phyloP scores from a whole-genome alignment of 1,139 yeast species.

The Yamadazyma atlantica region DNA sequence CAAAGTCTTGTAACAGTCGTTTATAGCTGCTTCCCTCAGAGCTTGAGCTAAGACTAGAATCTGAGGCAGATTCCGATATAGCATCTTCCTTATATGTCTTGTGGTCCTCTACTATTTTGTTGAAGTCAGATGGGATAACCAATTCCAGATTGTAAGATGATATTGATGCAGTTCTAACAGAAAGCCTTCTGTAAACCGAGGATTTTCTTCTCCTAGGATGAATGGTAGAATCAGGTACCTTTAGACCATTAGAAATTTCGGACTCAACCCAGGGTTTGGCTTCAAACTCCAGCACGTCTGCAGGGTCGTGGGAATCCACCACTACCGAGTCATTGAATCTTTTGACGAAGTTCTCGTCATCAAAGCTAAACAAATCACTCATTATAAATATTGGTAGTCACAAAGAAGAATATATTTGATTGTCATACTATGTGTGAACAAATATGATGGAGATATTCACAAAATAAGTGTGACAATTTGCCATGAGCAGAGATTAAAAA shows the following conservation, averaged over 20 bases:
- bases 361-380: slow-evolving; percentile 21
- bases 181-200: slow-evolving; percentile 24
- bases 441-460: too few species aligned
- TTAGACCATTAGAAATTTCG: slow-evolving; percentile 7
- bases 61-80: background rate
- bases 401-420: too few species aligned
- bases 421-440: too few species aligned
- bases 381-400: slow-evolving; percentile 2
- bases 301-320: slow-evolving; percentile 4
- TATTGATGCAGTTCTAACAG: slow-evolving; percentile 20
- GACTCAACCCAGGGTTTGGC: background rate
- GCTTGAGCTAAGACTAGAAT: too few species aligned
- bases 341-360: slow-evolving; percentile 20
- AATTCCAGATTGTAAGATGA: slow-evolving; percentile 19
- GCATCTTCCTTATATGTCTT: slow-evolving; percentile 1
- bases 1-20: slow-evolving; percentile 26
- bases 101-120: slow-evolving; percentile 14
- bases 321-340: slow-evolving; percentile 8
- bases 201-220: slow-evolving; percentile 19
- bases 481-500: background rate
- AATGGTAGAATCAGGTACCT: slow-evolving; percentile 3
- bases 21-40: slow-evolving; percentile 3
- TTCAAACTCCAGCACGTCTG: background rate
- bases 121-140: slow-evolving; percentile 20
- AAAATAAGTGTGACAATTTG: too few species aligned